Conservation (phyloP, 2,329 filamentous ascomycete genomes). For the Colletotrichum sp. region DNA sequence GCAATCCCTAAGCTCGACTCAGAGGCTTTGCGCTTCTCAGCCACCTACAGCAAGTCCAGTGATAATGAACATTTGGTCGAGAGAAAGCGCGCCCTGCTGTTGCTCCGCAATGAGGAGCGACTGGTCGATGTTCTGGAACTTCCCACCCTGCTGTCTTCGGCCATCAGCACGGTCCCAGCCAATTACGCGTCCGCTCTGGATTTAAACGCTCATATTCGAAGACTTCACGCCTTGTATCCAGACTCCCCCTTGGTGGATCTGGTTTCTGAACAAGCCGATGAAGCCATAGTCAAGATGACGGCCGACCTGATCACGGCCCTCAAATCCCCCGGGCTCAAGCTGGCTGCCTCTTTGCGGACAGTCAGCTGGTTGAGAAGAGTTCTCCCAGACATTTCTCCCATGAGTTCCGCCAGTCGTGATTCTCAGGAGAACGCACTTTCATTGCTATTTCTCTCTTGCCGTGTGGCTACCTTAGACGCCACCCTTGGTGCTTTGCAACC, state of each 20-base stretch:
- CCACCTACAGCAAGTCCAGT: slow-evolving; percentile 77
- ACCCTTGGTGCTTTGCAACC: slow-evolving; percentile 87
- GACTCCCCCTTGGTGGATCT: slow-evolving; percentile 76
- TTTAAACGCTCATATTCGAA: slow-evolving; percentile 89
- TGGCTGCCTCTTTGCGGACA: slow-evolving; percentile 88
- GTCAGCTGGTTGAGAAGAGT: slow-evolving; percentile 90
- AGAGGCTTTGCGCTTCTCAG: slow-evolving; percentile 80
- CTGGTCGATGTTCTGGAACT: slow-evolving; percentile 91
- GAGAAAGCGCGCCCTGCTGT: slow-evolving; percentile 79
- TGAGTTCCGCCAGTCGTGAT: slow-evolving; percentile 2
- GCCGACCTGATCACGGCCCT: slow-evolving; percentile 81
- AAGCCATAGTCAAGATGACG: slow-evolving; percentile 87
- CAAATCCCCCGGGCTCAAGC: slow-evolving; percentile 79
- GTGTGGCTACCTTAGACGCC: slow-evolving; percentile 77
- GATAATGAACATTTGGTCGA: slow-evolving; percentile 74
- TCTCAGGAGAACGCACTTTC: slow-evolving; percentile 72
- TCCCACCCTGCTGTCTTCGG: slow-evolving; percentile 82
- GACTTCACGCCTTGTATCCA: slow-evolving; percentile 83
- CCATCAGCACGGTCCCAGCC: slow-evolving; percentile 68
- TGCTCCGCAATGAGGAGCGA: slow-evolving; percentile 87
- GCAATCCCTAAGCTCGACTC: slow-evolving; percentile 81
- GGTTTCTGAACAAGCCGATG: slow-evolving; percentile 79
- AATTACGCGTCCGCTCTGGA: slow-evolving; percentile 92
- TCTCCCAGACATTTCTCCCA: slow-evolving; percentile 71
- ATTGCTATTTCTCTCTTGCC: slow-evolving; percentile 85